Conservation (phyloP, 2,329 filamentous ascomycete species). For the Penicillium aurantiogriseum region DNA sequence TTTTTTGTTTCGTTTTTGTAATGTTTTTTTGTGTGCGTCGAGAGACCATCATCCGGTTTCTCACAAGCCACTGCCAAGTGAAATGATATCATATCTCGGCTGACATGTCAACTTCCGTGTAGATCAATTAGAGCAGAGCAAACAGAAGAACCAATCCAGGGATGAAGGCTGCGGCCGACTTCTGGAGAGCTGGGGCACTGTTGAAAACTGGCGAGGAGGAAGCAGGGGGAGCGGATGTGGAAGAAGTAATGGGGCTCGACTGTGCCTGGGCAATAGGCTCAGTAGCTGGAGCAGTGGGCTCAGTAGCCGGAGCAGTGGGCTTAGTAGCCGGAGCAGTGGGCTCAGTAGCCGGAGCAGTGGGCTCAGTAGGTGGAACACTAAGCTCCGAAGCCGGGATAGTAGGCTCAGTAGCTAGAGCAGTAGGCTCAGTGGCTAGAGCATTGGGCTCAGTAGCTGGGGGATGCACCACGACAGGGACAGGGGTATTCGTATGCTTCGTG, state of each 20-base stretch:
- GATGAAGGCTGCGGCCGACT: slow-evolving; percentile 15
- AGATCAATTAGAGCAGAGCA: slow-evolving; percentile 17
- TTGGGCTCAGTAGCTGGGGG: not conserved
- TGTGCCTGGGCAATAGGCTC: not conserved
- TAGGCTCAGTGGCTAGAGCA: not conserved
- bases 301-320: not conserved
- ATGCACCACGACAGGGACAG: not conserved
- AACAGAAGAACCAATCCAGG: slow-evolving; percentile 18
- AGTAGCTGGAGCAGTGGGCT: not conserved
- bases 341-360: not conserved
- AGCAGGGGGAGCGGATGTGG: slow-evolving; percentile 6
- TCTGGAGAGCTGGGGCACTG: slow-evolving; percentile 19
- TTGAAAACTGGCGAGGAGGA: slow-evolving; percentile 18
- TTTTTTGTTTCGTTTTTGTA: slow-evolving; percentile 4
- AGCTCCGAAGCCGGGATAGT: not conserved
- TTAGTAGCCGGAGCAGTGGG: not conserved
- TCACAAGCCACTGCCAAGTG: not conserved
- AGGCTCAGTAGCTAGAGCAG: not conserved
- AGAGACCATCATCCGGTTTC: not conserved
- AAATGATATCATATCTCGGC: not conserved
- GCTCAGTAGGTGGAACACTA: not conserved
- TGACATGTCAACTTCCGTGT: not conserved
- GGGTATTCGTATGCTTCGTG: not conserved
- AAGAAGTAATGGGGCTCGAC: not conserved
- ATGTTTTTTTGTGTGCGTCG: not conserved